Conservation (phyloP, 768 basidiomycete genomes). For the Chalciporus pseudorubinellus region DNA sequence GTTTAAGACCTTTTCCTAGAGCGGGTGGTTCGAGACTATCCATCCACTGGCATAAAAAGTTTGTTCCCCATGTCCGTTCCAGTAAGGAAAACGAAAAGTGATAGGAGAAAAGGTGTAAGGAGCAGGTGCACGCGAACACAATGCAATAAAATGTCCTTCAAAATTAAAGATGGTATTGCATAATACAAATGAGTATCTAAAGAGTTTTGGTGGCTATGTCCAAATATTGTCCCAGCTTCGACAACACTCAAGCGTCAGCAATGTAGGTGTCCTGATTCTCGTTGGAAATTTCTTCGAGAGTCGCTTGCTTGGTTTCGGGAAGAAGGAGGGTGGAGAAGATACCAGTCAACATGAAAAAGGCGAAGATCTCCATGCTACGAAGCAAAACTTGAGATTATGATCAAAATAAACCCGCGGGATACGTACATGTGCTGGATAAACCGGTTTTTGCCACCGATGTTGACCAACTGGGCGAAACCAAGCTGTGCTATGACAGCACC, state of each 20-base stretch:
- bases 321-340: conserved; percentile 77
- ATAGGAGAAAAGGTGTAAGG: no score
- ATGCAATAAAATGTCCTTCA: neutral
- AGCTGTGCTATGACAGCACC: conserved; percentile 82
- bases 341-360: conserved; percentile 84
- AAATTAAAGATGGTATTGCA: conserved; percentile 1
- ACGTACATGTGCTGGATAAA: conserved; percentile 72
- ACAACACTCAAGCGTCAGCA: conserved; percentile 16
- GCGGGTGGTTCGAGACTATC: no score
- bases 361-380: conserved; percentile 70
- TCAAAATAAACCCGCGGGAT: conserved; percentile 1
- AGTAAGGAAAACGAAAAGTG: no score
- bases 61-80: no score
- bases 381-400: neutral
- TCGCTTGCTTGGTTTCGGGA: conserved; percentile 69
- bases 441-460: conserved; percentile 62
- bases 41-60: no score
- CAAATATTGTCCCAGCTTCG: no score
- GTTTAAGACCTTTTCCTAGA: no score
- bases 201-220: neutral
- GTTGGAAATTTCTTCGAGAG: conserved; percentile 72
- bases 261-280: conserved; percentile 68
- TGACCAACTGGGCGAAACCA: conserved; percentile 64
- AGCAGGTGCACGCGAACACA: neutral
- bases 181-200: conserved; percentile 7